Base-by-base conservation (phyloP, 1,284 basidiomycete genomes). In the Sphaerobolus stellatus region DNA sequence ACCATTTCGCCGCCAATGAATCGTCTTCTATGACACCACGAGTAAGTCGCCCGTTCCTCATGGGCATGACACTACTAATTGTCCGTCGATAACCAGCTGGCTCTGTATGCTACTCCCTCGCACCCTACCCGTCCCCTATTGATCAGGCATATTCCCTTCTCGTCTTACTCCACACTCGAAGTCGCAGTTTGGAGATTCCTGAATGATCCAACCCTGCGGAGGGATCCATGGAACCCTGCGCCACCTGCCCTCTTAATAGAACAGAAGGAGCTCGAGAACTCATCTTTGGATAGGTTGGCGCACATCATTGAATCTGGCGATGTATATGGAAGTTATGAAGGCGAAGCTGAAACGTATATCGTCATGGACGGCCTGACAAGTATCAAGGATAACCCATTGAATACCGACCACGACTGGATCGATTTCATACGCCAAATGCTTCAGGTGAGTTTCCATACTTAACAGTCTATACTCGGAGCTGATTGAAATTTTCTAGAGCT, bases 201-300 rank as follows among this genome's bases (percentile, higher is more conserved):
- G 41, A 79, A 80, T 57, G 65, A 72, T 14, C 64, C 68, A 28
- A 70, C 74, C 28, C 59, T 69, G 3, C 73, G 77, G 9, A 59
- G 68, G 36, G 79, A 81, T 60, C 78, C 79, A 1, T 80, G 79
- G 79, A 81, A 81, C 57, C 74, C 78, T 5, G 66, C 71, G 8
- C 79, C 78, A 3, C 75, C 75, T 48, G 65, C 80, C 4, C 60
- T 78, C 5, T 68, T 70, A 56, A 71, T 72, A 1, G 70, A 79
- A 0, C 71, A 78, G 53, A 71, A 73, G 18, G 59, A 50, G 25
- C 30, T 54, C 3, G 22, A 22, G 6, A 14, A 14, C n/a, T 47
- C 43, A 25, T 14, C 38, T 9, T 18, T 27, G 8, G 50, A 28
- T 14, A 20, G 29, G 22, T 30, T 33, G n/a, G 34, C 51, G 20